A percentile compares a stretch with the other conserved stretches of the same genome.
Conservation (phyloP, 345 rosid genomes). For the Pelargonium nanum region DNA sequence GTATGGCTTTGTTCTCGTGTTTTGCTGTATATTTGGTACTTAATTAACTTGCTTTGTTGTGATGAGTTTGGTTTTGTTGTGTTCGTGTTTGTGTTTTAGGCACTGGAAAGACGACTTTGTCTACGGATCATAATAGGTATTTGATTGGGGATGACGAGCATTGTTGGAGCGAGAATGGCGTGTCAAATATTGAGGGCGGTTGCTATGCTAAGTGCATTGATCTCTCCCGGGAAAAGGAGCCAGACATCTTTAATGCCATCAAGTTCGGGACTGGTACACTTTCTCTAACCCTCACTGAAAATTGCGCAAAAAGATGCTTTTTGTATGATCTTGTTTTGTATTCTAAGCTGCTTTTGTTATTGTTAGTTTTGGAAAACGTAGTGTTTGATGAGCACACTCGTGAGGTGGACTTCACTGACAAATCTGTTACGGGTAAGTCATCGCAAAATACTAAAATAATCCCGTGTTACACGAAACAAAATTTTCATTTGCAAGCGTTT, state of each 20-base stretch:
- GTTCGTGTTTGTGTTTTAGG: constrained; percentile 26
- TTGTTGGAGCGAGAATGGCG: constrained; percentile 86
- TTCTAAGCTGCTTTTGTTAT: constrained; percentile 5
- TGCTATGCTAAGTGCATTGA: constrained; percentile 98
- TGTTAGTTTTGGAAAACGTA: constrained; percentile 82
- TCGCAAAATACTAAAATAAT: background rate
- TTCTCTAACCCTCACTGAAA: background rate
- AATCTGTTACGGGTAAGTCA: constrained; percentile 68
- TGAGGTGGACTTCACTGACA: constrained; percentile 80
- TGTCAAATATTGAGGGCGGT: constrained; percentile 97
- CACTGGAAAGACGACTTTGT: constrained; percentile 90
- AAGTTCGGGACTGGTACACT: constrained; percentile 81
- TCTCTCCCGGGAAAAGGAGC: constrained; percentile 84
- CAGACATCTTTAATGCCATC: constrained; percentile 94
- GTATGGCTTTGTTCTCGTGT: constrained; percentile 45
- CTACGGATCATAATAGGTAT: constrained; percentile 86
- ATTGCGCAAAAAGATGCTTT: too few species aligned
- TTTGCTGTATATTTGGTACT: too few species aligned
- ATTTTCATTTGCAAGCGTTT: background rate
- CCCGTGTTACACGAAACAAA: background rate
- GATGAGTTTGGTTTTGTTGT: constrained; percentile 10
- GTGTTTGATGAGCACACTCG: constrained; percentile 90
- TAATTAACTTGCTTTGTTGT: too few species aligned
- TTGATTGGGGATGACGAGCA: constrained; percentile 97
- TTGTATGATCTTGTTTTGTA: too few species aligned